phyloP scores from a whole-genome alignment of 2,329 filamentous ascomycete species.

The Erysiphe pulchra region DNA sequence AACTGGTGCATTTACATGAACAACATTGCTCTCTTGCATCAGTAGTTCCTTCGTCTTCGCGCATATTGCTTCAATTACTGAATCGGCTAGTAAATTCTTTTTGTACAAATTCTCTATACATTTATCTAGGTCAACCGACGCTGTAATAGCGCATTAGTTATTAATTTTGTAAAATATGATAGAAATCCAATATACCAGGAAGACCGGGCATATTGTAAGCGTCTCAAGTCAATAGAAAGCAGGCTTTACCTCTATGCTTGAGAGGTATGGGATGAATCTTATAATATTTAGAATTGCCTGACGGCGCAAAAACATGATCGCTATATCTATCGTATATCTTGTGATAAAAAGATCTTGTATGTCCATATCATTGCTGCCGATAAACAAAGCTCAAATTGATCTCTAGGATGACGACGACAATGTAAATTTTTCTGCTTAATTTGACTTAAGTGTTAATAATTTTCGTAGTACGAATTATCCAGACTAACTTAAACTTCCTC shows the following conservation, averaged over 20 bases:
- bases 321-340: conserved; percentile 2
- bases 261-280: conserved; percentile 1
- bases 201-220: conserved; percentile 26
- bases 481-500: no score
- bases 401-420: no score
- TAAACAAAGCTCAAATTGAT: no score
- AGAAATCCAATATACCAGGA: conserved; percentile 20
- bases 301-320: conserved; percentile 14
- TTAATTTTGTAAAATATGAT: background rate
- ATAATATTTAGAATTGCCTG: background rate
- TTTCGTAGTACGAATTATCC: no score
- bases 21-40: conserved; percentile 99
- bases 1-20: conserved; percentile 83
- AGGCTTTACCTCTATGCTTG: conserved; percentile 5
- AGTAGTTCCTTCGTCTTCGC: conserved; percentile 96
- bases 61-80: conserved; percentile 96
- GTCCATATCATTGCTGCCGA: background rate
- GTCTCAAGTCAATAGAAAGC: conserved; percentile 1
- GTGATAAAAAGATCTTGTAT: no score
- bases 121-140: conserved; percentile 93
- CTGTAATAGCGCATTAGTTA: conserved; percentile 19
- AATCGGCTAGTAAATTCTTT: conserved; percentile 89
- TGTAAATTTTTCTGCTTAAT: no score
- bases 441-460: no score
- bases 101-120: conserved; percentile 93